These are phyloP conservation scores for Pisolithus sp. DNA, from an alignment of 768 basidiomycete genomes.

Conservation along the genomic window DNA sequence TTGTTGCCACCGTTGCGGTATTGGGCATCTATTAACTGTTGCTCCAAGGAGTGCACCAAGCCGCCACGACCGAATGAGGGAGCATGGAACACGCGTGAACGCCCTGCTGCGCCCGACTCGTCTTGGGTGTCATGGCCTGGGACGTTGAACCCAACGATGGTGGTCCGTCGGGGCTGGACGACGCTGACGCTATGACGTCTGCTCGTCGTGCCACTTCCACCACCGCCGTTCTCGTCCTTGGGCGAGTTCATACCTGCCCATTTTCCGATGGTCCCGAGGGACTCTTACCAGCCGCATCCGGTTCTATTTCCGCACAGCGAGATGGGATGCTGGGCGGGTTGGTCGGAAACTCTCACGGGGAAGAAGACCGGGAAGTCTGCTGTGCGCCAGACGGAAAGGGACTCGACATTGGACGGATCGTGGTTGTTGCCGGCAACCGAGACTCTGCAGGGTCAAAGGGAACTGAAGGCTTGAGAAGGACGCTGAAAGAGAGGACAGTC, in stretches of 20 bases:
- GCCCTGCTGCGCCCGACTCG: constrained; percentile 21
- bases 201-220: constrained; percentile 76
- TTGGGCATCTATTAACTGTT: constrained; percentile 37
- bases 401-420: constrained; percentile 47
- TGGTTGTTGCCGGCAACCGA: constrained; percentile 62
- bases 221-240: constrained; percentile 54
- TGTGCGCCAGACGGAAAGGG: constrained; percentile 25
- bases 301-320: constrained; percentile 58
- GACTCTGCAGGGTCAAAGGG: constrained; percentile 63
- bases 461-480: constrained; percentile 65
- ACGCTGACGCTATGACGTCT: constrained; percentile 79
- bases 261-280: constrained; percentile 48
- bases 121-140: constrained; percentile 43
- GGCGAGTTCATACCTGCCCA: constrained; percentile 68
- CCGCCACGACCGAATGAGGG: constrained; percentile 43
- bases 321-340: constrained; percentile 53
- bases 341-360: too few relatives aligned
- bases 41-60: constrained; percentile 55
- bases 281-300: constrained; percentile 59
- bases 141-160: constrained; percentile 63
- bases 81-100: constrained; percentile 27
- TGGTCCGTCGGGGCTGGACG: constrained; percentile 65
- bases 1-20: constrained; percentile 21
- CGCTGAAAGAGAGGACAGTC: constrained; percentile 54
- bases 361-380: too few relatives aligned